Percentiles rank a stretch among this genome's conserved stretches.
phyloP scores from a whole-genome alignment of 202 grass and related monocot species.

The Digitaria exilis region DNA sequence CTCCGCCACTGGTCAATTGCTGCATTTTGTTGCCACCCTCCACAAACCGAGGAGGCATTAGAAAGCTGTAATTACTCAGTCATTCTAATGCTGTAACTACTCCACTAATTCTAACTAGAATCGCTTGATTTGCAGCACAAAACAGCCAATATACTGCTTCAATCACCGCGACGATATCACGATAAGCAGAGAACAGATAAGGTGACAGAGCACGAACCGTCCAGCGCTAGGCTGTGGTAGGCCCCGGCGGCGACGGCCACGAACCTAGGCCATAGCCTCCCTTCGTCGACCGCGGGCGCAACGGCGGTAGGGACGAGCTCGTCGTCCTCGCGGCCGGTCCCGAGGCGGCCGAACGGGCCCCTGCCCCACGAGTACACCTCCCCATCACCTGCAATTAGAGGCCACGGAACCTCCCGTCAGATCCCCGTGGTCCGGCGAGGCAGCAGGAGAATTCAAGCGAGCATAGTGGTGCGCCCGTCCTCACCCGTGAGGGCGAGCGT shows the following conservation, averaged over 20 bases:
- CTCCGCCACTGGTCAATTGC: no score
- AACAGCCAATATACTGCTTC: background rate
- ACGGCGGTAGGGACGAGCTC: constrained; percentile 65
- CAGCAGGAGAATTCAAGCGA: background rate
- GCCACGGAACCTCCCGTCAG: constrained; percentile 14
- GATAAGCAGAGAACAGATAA: background rate
- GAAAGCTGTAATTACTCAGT: no score
- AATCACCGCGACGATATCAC: background rate
- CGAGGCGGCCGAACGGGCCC: constrained; percentile 84
- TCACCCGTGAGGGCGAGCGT: constrained; percentile 86
- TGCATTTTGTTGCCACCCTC: no score
- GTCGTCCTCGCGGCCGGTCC: constrained; percentile 71
- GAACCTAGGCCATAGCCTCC: constrained; percentile 50
- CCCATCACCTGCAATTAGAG: constrained; percentile 59
- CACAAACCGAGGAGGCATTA: no score
- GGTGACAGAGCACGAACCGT: constrained; percentile 50
- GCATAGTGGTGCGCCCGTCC: background rate
- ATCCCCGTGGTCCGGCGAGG: background rate
- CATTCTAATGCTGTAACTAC: background rate
- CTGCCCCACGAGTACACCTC: constrained; percentile 84
- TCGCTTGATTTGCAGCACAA: background rate
- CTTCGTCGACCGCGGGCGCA: constrained; percentile 27
- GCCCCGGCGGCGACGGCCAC: constrained; percentile 68
- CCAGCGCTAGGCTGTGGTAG: constrained; percentile 84
- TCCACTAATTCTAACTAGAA: background rate